Evolutionary conservation across 164 flowering plant genomes (phyloP).

Genomic region (Sedum album): DNA sequence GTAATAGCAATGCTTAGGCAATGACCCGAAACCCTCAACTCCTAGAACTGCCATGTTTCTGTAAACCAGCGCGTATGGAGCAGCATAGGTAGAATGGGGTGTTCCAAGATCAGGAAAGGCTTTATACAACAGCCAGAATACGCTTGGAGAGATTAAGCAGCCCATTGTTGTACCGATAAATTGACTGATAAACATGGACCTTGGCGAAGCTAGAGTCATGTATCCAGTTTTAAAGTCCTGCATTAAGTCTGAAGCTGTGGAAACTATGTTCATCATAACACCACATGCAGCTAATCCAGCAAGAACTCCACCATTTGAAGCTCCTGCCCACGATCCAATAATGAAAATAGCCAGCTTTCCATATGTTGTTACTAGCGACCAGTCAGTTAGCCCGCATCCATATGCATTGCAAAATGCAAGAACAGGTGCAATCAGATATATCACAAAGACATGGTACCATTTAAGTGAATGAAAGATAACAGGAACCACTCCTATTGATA

Average conservation of each 20-base stretch:
- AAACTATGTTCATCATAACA: slow-evolving; percentile 9
- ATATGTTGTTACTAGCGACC: slow-evolving; percentile 6
- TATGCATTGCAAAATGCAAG: slow-evolving; percentile 1
- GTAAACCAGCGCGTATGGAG: slow-evolving; percentile 4
- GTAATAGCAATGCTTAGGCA: background rate
- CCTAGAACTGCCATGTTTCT: slow-evolving; percentile 9
- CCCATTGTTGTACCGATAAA: slow-evolving; percentile 6
- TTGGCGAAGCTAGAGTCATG: slow-evolving; percentile 9
- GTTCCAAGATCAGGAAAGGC: slow-evolving; percentile 7
- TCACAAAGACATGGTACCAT: slow-evolving; percentile 1
- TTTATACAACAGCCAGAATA: slow-evolving; percentile 4
- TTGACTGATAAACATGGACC: slow-evolving; percentile 10
- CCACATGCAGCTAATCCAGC: slow-evolving; percentile 9
- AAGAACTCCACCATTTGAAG: slow-evolving; percentile 3
- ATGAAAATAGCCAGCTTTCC: slow-evolving; percentile 8
- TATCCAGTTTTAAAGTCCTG: slow-evolving; percentile 10
- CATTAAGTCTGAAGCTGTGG: slow-evolving; percentile 9
- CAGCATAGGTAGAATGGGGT: background rate
- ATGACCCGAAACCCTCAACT: background rate
- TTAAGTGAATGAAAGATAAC: background rate
- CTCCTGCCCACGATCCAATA: slow-evolving; percentile 10
- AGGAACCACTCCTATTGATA: background rate
- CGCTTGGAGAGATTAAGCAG: slow-evolving; percentile 4
- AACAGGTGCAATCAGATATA: background rate
- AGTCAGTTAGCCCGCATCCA: slow-evolving; percentile 7